A percentile compares a stretch with the other conserved stretches of the same genome.
Conservation (phyloP, 2,329 filamentous ascomycete genomes). For the Scytalidium sp. region DNA sequence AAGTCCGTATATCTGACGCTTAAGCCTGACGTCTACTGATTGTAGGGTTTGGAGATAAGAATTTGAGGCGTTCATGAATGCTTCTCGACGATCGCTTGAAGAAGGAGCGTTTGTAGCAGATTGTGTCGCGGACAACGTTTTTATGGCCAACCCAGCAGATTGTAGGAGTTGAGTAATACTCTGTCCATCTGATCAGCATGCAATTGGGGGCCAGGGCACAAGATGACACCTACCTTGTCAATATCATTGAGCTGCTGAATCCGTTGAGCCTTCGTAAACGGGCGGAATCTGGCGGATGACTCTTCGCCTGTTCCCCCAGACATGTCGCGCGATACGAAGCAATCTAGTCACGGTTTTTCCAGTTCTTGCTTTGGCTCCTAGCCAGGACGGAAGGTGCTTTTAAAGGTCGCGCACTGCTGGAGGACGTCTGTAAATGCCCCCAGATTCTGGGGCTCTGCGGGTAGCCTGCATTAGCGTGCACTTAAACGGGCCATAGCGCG, state of each 20-base stretch:
- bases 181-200: constrained; percentile 12
- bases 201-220: neutral
- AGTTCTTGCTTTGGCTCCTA: neutral
- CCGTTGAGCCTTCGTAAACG: constrained; percentile 72
- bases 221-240: constrained; percentile 55
- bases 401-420: neutral
- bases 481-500: constrained; percentile 1
- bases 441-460: constrained; percentile 25
- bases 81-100: constrained; percentile 27
- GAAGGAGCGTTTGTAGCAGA: constrained; percentile 17
- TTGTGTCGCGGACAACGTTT: constrained; percentile 55
- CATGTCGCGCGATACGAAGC: neutral
- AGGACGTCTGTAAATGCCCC: neutral
- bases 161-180: constrained; percentile 46
- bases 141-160: constrained; percentile 59
- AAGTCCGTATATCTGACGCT: constrained; percentile 72
- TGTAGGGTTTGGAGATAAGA: constrained; percentile 73
- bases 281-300: constrained; percentile 20
- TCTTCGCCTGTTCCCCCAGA: constrained; percentile 9
- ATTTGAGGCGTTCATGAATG: constrained; percentile 58
- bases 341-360: neutral
- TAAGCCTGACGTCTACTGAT: constrained; percentile 69
- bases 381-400: neutral
- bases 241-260: constrained; percentile 79
- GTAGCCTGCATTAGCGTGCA: constrained; percentile 19